Evolutionary conservation across 345 rosid species (phyloP).

Genomic region (Odontarrhena argentea): DNA sequence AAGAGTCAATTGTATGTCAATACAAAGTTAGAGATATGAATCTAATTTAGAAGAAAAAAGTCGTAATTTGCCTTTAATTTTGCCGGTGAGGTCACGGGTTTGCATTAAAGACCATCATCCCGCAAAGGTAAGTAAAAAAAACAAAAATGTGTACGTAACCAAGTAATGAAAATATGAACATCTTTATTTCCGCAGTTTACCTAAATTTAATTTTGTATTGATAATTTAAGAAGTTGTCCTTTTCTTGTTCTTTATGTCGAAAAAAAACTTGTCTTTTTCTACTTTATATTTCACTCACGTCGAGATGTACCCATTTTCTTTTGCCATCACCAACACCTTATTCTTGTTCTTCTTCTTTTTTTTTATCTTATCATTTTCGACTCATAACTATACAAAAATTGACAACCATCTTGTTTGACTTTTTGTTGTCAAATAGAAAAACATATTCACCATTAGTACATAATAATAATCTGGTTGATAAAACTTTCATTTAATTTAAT

Average conservation of each 20-base stretch:
- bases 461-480: too few species aligned
- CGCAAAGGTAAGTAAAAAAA: slow-evolving; percentile 25
- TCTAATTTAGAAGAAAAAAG: neutral
- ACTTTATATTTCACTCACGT: slow-evolving; percentile 19
- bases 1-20: neutral
- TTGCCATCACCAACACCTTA: slow-evolving; percentile 26
- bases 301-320: slow-evolving; percentile 10
- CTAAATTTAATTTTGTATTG: neutral
- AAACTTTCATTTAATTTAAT: neutral
- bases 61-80: slow-evolving; percentile 11
- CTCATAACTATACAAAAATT: slow-evolving; percentile 16
- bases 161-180: slow-evolving; percentile 9
- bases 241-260: slow-evolving; percentile 12
- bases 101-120: slow-evolving; percentile 27
- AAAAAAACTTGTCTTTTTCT: slow-evolving; percentile 25
- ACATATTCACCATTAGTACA: too few species aligned
- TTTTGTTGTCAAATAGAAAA: neutral
- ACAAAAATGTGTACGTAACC: neutral
- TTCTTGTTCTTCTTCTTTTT: slow-evolving; percentile 26
- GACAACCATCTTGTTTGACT: slow-evolving; percentile 10
- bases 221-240: slow-evolving; percentile 4
- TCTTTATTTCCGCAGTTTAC: neutral
- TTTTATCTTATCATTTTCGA: slow-evolving; percentile 36
- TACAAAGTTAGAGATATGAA: slow-evolving; percentile 4
- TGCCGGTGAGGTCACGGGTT: slow-evolving; percentile 38